phyloP scores from a whole-genome alignment of 2,329 filamentous ascomycete genomes.

The Coniochaeta sp. region DNA sequence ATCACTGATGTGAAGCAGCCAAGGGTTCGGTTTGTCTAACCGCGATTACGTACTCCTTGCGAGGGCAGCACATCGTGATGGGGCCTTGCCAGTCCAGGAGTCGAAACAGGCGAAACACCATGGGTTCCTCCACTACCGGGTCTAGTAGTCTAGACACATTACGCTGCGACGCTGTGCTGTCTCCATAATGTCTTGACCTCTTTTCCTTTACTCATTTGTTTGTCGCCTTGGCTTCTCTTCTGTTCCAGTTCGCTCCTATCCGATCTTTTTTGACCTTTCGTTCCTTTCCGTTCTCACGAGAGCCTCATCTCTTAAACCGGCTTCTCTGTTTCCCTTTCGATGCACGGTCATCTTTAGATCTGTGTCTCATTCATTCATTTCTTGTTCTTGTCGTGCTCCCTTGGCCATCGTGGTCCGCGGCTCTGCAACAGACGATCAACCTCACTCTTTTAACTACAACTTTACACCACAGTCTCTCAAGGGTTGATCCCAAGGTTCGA shows the following conservation, averaged over 20 bases:
- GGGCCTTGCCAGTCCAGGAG: not conserved
- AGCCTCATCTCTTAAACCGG: conserved; percentile 1
- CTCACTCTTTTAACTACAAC: not conserved
- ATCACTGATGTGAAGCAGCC: not conserved
- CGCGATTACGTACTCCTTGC: not conserved
- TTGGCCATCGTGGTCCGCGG: not conserved
- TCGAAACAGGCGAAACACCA: conserved; percentile 1
- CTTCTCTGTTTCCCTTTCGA: not conserved
- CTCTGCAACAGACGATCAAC: not conserved
- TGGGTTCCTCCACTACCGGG: not conserved
- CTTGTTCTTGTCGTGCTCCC: not conserved
- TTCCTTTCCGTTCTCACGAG: conserved; percentile 7
- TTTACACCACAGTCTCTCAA: not conserved
- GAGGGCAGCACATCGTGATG: not conserved
- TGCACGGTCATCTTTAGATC: not conserved
- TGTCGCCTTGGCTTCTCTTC: conserved; percentile 3
- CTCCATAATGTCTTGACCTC: not conserved
- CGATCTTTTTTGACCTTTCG: conserved; percentile 1
- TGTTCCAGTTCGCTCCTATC: not conserved
- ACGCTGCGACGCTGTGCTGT: not conserved
- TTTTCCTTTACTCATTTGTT: conserved; percentile 1
- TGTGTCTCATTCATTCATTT: conserved; percentile 1
- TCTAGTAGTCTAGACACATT: not conserved
- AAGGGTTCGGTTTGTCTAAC: not conserved
- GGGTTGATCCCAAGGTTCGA: conserved; percentile 16